Evolutionary conservation across 495 filamentous ascomycete genomes (phyloP), one percentile per base, ranked within the genome.

Genomic region (Podospora fimiseda): DNA sequence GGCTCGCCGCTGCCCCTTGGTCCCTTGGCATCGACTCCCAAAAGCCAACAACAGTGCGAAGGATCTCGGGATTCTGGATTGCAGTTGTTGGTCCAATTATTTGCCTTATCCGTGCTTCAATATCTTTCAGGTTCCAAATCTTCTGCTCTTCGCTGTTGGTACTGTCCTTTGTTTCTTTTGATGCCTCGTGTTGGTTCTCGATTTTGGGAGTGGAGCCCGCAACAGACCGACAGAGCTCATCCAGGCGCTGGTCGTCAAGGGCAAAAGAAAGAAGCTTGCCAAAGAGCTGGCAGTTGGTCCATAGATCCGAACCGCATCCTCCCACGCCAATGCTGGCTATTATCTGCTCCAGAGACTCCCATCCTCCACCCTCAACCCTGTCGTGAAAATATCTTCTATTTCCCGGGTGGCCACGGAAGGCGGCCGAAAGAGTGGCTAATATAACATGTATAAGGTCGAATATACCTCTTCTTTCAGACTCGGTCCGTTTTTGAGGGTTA

Each of bases 351-450:
- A 96, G 64, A n/a, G 80, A 81, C 50, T 79, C 72, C 83, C 87
- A 88, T 8, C 90, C 89, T 48, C 86, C 86, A n/a, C 80, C 81
- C 15, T 83, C 72, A 21, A 91, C 80, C 51, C 80, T 77, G 53
- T 80, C 80, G 46, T 81, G 77, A 68, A 96, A 97, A 67, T 91
- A 95, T 52, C 86, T 81, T 55, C 83, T 77, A 70, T 97, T 98
- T 11, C 90, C 92, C 52, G 83, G 78, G 69, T 97, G 90, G 15
- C 83, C 82, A 43, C 82, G 80, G 60, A 96, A 79, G 21, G 84
- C 82, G 46, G 89, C 85, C 1, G 87, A 83, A 38, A 97, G 63
- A 13, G 89, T 80, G 49, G 78, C 78, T 38, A 97, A 75, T 9
- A 82, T 70, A 48, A 79, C 80, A 67, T 88, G 85, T 38, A 89